Conservation (phyloP, 192 early-diverging fungal genomes). For the Coemansia sp. region DNA sequence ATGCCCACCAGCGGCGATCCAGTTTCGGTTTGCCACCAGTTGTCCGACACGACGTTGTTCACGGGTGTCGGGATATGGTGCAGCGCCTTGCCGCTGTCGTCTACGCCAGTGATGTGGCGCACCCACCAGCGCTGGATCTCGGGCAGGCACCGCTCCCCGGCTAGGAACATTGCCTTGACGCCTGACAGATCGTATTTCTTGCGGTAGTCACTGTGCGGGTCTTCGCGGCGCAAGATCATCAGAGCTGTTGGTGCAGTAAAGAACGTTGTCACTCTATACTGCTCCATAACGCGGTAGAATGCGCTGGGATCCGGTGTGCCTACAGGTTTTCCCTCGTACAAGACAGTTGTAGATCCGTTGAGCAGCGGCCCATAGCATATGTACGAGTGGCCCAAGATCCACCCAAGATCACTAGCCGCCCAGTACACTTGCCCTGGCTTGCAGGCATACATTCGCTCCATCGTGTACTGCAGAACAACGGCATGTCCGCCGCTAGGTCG, state of each 20-base stretch:
- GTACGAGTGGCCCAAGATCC: constrained; percentile 86
- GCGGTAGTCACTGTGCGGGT: constrained; percentile 62
- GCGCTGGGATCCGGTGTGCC: constrained; percentile 76
- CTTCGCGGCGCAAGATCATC: constrained; percentile 74
- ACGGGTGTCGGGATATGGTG: constrained; percentile 21
- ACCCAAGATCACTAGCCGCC: constrained; percentile 82
- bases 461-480: constrained; percentile 66
- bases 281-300: constrained; percentile 74
- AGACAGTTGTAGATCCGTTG: constrained; percentile 71
- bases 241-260: constrained; percentile 85
- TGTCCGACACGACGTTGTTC: constrained; percentile 62
- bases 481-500: constrained; percentile 68
- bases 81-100: constrained; percentile 21
- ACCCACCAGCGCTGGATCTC: constrained; percentile 69
- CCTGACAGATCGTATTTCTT: constrained; percentile 61
- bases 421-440: constrained; percentile 76
- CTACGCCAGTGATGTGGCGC: constrained; percentile 25
- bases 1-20: constrained; percentile 70
- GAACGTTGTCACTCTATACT: constrained; percentile 74
- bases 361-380: constrained; percentile 80
- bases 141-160: constrained; percentile 80
- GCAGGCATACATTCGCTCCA: constrained; percentile 70
- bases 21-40: constrained; percentile 81
- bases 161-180: constrained; percentile 68
- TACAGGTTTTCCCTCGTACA: constrained; percentile 89